phyloP scores from a whole-genome alignment of 768 basidiomycete genomes.

The Termitomyces sp. region DNA sequence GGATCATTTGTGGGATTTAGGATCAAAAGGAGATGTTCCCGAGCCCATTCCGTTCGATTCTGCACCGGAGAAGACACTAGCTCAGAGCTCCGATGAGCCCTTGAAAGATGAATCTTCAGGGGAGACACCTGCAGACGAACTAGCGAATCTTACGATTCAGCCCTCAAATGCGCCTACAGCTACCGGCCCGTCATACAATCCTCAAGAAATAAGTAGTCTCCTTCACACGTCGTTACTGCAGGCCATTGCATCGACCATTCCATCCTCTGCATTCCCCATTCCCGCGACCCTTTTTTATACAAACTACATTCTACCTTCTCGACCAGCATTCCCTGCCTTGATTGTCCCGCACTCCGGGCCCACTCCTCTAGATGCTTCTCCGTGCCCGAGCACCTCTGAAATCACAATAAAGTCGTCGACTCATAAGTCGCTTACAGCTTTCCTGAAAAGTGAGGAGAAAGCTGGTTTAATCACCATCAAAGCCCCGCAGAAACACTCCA shows the following conservation, averaged over 20 bases:
- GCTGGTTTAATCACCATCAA: conserved; percentile 69
- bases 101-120: conserved; percentile 3
- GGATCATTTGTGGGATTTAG: conserved; percentile 71
- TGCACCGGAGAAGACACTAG: not conserved
- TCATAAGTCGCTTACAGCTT: conserved; percentile 75
- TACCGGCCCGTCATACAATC: conserved; percentile 19
- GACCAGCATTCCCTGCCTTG: conserved; percentile 60
- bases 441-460: conserved; percentile 77
- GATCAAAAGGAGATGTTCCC: conserved; percentile 55
- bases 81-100: conserved; percentile 14
- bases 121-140: conserved; percentile 2
- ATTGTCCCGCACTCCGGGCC: conserved; percentile 23
- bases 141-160: conserved; percentile 8
- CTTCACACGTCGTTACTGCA: conserved; percentile 63
- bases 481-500: conserved; percentile 41
- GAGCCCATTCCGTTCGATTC: conserved; percentile 24
- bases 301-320: conserved; percentile 67
- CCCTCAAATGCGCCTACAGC: not conserved
- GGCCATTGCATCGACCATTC: conserved; percentile 44
- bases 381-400: conserved; percentile 30
- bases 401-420: conserved; percentile 76
- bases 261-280: conserved; percentile 62
- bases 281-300: conserved; percentile 73
- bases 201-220: conserved; percentile 48
- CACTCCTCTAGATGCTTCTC: conserved; percentile 18